Conservation (phyloP, 2,329 filamentous ascomycete genomes). For the Cladosporium austrohemisphaericum region DNA sequence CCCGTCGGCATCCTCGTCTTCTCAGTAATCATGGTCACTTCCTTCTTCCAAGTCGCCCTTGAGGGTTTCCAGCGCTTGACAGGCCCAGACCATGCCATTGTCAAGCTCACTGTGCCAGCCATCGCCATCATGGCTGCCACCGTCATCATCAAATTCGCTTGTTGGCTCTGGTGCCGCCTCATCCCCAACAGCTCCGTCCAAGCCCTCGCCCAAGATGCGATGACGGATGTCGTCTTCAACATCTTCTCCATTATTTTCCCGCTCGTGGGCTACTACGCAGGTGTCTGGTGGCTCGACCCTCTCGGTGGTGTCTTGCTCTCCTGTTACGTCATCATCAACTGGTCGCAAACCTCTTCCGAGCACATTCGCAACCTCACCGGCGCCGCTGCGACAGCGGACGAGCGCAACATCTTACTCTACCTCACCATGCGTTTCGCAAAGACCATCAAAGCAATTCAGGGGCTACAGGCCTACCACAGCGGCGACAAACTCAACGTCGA, state of each 20-base stretch:
- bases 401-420: slow-evolving; percentile 82
- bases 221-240: slow-evolving; percentile 84
- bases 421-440: slow-evolving; percentile 91
- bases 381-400: slow-evolving; percentile 72
- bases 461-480: slow-evolving; percentile 77
- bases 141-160: slow-evolving; percentile 74
- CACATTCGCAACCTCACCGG: slow-evolving; percentile 80
- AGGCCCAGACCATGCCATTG: slow-evolving; percentile 59
- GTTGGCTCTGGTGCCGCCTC: slow-evolving; percentile 83
- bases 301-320: slow-evolving; percentile 76
- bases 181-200: slow-evolving; percentile 84
- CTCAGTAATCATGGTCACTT: slow-evolving; percentile 81
- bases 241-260: slow-evolving; percentile 85
- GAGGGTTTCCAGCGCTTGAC: slow-evolving; percentile 65
- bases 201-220: slow-evolving; percentile 66
- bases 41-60: slow-evolving; percentile 73
- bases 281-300: slow-evolving; percentile 80
- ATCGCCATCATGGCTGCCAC: slow-evolving; percentile 78
- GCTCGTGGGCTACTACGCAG: slow-evolving; percentile 70
- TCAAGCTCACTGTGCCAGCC: slow-evolving; percentile 69
- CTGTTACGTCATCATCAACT: slow-evolving; percentile 73
- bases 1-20: slow-evolving; percentile 79
- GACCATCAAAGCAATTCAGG: slow-evolving; percentile 80
- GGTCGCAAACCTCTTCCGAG: slow-evolving; percentile 67
- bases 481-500: slow-evolving; percentile 82